Evolutionary conservation across 139 green algal genomes (phyloP).

Genomic region (Tetradesmus lagerheimii): DNA sequence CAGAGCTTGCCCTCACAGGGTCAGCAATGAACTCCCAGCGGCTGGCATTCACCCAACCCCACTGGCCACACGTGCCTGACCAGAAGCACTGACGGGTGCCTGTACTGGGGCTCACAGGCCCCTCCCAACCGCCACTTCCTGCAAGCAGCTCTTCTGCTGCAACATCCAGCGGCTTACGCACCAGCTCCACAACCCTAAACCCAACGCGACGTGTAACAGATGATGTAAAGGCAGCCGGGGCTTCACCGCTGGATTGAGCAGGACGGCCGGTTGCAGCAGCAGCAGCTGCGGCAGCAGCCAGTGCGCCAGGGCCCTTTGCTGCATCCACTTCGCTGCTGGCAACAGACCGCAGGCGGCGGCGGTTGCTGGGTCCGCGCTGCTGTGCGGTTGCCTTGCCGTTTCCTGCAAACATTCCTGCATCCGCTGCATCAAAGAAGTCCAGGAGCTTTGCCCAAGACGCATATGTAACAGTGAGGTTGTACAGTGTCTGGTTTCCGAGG

Average conservation of each 20-base stretch:
- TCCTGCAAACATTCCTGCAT: background rate
- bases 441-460: background rate
- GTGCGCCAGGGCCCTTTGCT: background rate
- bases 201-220: background rate
- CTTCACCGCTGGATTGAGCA: background rate
- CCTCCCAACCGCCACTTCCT: background rate
- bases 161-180: slow-evolving; percentile 43
- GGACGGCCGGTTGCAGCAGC: background rate
- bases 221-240: background rate
- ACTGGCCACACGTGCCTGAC: slow-evolving; percentile 42
- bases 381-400: background rate
- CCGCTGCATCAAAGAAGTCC: background rate
- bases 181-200: slow-evolving; percentile 61
- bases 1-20: background rate
- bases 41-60: slow-evolving; percentile 47
- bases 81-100: slow-evolving; percentile 23
- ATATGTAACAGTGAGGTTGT: slow-evolving; percentile 58
- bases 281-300: background rate
- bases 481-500: slow-evolving; percentile 62
- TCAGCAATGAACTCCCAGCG: slow-evolving; percentile 44
- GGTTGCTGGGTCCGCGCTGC: background rate
- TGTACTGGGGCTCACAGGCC: background rate
- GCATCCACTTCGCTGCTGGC: background rate
- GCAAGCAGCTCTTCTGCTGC: slow-evolving; percentile 32
- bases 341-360: background rate